Evolutionary conservation across 2,329 filamentous ascomycete genomes (phyloP).

Genomic region (Albophoma yamanashiensis): DNA sequence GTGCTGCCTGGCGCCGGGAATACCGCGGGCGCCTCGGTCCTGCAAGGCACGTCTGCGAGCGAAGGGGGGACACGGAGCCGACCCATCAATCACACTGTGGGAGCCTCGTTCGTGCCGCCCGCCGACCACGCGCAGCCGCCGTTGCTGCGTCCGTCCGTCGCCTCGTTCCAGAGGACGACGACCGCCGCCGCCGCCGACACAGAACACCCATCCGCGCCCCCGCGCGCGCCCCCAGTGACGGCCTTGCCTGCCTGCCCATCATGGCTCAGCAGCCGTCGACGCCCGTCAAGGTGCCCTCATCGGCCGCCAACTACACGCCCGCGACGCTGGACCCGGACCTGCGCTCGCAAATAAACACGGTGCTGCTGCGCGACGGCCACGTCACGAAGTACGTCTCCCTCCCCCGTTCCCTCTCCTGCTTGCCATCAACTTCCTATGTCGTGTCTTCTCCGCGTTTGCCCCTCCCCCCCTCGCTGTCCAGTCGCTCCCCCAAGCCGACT

Average conservation of each 20-base stretch:
- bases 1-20: background rate
- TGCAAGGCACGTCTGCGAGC: too few relatives aligned
- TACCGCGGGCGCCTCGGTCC: too few relatives aligned
- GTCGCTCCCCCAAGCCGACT: background rate
- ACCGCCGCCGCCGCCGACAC: too few relatives aligned
- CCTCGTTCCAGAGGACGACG: background rate
- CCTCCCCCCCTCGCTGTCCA: too few relatives aligned
- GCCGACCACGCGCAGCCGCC: background rate
- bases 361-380: constrained; percentile 48
- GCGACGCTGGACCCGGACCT: constrained; percentile 52
- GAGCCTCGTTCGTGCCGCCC: too few relatives aligned
- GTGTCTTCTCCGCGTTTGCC: constrained; percentile 4
- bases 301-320: constrained; percentile 48
- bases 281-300: constrained; percentile 49
- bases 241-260: background rate
- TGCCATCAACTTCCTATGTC: background rate
- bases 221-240: background rate
- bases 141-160: background rate
- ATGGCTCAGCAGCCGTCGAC: constrained; percentile 40
- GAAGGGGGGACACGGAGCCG: too few relatives aligned
- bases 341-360: constrained; percentile 50
- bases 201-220: background rate
- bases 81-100: too few relatives aligned
- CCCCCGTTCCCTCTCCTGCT: background rate
- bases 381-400: constrained; percentile 38